Conservation (phyloP, 257 asterid species). For the Paulownia fortunei region DNA sequence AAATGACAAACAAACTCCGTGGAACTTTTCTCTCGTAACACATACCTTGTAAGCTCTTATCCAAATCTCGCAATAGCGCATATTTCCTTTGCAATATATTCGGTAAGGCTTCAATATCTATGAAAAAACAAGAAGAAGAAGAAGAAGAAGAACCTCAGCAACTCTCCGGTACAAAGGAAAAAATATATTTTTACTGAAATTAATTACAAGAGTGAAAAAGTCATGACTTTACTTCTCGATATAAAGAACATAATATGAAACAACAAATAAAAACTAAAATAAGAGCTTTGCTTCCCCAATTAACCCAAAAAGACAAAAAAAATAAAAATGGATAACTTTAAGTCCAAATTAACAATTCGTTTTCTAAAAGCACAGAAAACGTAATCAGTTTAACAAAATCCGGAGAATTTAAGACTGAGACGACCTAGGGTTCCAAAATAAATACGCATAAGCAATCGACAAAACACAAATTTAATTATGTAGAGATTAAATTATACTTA, state of each 20-base stretch:
- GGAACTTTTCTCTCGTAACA: not conserved
- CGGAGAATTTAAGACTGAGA: slow-evolving; percentile 1
- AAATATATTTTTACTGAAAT: not conserved
- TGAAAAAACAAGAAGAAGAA: slow-evolving; percentile 4
- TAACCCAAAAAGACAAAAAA: not conserved
- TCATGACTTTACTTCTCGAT: not conserved
- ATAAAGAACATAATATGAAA: not conserved
- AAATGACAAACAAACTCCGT: not conserved
- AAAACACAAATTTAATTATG: slow-evolving; percentile 2
- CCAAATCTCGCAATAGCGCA: slow-evolving; percentile 79
- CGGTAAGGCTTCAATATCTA: slow-evolving; percentile 93
- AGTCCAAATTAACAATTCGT: not conserved
- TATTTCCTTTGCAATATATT: slow-evolving; percentile 81
- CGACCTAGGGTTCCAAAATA: slow-evolving; percentile 33
- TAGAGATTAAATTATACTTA: slow-evolving; percentile 34
- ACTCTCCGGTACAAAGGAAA: not conserved
- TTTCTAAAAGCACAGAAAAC: not conserved
- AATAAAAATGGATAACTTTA: not conserved
- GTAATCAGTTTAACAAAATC: slow-evolving; percentile 13
- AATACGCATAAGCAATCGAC: not conserved
- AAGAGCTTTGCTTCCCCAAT: slow-evolving; percentile 9
- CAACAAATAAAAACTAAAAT: not conserved
- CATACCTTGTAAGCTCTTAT: slow-evolving; percentile 89
- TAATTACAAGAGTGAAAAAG: not conserved
- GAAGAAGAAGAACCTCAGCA: slow-evolving; percentile 23